Base-by-base conservation (phyloP, 768 basidiomycete genomes). In the Suillus variegatus region DNA sequence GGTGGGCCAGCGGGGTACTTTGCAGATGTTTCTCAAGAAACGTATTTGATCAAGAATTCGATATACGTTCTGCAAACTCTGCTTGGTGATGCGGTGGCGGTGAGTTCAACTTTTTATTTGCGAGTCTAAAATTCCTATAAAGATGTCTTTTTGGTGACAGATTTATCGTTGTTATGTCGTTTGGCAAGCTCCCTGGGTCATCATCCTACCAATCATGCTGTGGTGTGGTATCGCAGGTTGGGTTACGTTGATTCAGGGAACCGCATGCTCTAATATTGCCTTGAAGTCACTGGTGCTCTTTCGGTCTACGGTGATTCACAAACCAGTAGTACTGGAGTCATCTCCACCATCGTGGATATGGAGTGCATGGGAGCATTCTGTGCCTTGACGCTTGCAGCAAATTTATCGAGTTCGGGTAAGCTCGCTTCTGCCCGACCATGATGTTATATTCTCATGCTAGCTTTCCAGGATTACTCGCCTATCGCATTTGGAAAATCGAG, bases 11-110 rank as follows among this genome's bases (percentile, higher is more conserved):
- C 64, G 18, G 72, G 64, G 3, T 76, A 66, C 64, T 52, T 52
- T 8, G 51, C 25, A 28, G 51, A 71, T 43, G 60, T 63, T 10
- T 68, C 69, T 44, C 62, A 76, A 49, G 54, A 55, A 10, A 71
- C 69, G 2, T 72, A 72, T 54, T 52, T 72, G 22, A 69, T 71
- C 62, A 74, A 74, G 51, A 73, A 68, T 57, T 67, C 64, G 1
- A 60, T 74, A 6, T 73, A 70, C 56, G 40, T 43, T 32, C 2
- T 70, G 2, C 67, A 70, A 56, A 65, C 64, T n/a, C 60, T 65
- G 12, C 44, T 65, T 25, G 64, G 64, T 16, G 64, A 65, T 35
- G 64, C 46, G 25, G 60, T 65, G 9, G 64, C 61, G 2, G 64
- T 65, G 9, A 32, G 64, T 65, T 38, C 7, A n/a, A 8, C 10